Conservation (phyloP, 345 rosid species). For the Acer negundo region DNA sequence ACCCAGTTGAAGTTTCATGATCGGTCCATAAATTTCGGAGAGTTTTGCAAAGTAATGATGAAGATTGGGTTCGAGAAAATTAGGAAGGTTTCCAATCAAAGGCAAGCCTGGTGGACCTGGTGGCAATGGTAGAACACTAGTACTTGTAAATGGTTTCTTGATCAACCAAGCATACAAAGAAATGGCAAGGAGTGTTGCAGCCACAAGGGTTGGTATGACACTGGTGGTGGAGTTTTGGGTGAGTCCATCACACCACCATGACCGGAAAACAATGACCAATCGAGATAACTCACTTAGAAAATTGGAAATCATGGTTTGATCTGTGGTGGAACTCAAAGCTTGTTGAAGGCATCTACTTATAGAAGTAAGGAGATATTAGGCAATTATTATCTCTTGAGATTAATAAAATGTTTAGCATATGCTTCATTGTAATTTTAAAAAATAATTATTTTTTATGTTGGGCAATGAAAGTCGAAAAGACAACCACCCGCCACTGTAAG, state of each 20-base stretch:
- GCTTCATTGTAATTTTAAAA: too few relatives aligned
- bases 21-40: neutral
- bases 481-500: too few relatives aligned
- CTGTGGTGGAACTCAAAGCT: too few relatives aligned
- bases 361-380: too few relatives aligned
- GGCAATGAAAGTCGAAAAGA: too few relatives aligned
- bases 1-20: too few relatives aligned
- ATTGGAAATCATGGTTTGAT: too few relatives aligned
- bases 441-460: too few relatives aligned
- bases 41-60: constrained; percentile 22
- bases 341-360: too few relatives aligned
- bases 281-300: too few relatives aligned
- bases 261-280: neutral
- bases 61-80: constrained; percentile 26
- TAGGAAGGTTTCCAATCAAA: constrained; percentile 30
- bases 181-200: neutral
- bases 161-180: constrained; percentile 11
- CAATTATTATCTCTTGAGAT: too few relatives aligned
- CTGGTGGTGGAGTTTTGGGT: neutral
- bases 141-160: constrained; percentile 5
- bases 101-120: constrained; percentile 28
- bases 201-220: neutral
- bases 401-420: too few relatives aligned
- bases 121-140: neutral
- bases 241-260: constrained; percentile 7